Conservation (phyloP, 495 filamentous ascomycete species). For the Aspergillus leporis region DNA sequence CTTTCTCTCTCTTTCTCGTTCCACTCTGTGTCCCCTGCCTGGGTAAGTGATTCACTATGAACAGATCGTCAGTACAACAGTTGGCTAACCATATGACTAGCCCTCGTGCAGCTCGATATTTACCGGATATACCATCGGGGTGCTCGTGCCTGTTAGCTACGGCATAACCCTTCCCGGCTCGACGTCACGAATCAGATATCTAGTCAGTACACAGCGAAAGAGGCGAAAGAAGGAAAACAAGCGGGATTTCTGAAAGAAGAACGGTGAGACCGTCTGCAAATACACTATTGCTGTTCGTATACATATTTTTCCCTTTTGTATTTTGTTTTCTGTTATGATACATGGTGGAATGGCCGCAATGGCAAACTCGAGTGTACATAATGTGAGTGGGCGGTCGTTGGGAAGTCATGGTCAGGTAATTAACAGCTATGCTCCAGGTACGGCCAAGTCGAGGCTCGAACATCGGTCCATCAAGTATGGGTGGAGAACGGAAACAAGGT, state of each 20-base stretch:
- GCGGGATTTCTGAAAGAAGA: neutral
- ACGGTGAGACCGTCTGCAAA: neutral
- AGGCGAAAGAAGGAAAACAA: neutral
- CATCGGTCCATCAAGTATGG: conserved; percentile 43
- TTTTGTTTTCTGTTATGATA: neutral
- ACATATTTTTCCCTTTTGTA: neutral
- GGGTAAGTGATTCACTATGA: neutral
- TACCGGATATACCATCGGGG: neutral
- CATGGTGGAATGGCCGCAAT: conserved; percentile 41
- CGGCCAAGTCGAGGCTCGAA: conserved; percentile 39
- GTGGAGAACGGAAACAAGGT: conserved; percentile 39
- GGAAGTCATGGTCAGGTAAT: neutral
- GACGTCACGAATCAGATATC: neutral
- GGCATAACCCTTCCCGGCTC: neutral
- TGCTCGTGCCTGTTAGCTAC: conserved; percentile 10
- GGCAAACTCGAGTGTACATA: conserved; percentile 43
- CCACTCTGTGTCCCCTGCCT: conserved; percentile 10
- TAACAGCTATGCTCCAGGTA: conserved; percentile 23
- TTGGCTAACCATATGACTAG: conserved; percentile 12
- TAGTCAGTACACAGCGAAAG: neutral
- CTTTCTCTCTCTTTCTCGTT: conserved; percentile 7
- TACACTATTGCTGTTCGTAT: neutral
- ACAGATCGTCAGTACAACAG: neutral
- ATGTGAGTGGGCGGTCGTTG: conserved; percentile 28
- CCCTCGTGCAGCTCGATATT: conserved; percentile 14